Conservation (phyloP, 2,329 filamentous ascomycete genomes). For the Diaporthe vexans region DNA sequence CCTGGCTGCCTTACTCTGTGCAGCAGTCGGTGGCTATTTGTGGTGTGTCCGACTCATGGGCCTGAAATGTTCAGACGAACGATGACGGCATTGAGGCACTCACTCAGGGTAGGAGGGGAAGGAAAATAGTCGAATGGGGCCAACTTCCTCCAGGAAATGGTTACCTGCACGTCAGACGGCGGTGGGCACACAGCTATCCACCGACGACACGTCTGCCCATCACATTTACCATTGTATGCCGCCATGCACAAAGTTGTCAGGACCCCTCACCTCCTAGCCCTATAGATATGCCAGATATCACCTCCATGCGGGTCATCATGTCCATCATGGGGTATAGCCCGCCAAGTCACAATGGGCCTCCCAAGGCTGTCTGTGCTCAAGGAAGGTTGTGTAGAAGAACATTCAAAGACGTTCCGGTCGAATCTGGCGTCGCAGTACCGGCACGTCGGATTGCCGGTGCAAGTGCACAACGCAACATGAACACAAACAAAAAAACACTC, state of each 20-base stretch:
- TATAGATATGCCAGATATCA: slow-evolving; percentile 10
- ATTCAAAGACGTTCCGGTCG: not conserved
- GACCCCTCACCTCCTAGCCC: slow-evolving; percentile 6
- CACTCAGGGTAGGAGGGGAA: slow-evolving; percentile 2
- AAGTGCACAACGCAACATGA: slow-evolving; percentile 3
- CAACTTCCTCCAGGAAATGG: not conserved
- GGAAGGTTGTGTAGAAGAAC: not conserved
- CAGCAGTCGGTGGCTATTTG: slow-evolving; percentile 10
- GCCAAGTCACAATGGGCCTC: not conserved
- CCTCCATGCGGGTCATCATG: slow-evolving; percentile 24
- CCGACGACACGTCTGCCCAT: slow-evolving; percentile 12
- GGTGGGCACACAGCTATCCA: slow-evolving; percentile 19
- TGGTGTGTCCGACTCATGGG: slow-evolving; percentile 12
- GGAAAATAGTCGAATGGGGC: not conserved
- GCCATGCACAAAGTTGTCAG: not conserved
- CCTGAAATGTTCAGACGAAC: slow-evolving; percentile 19
- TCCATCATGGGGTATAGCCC: not conserved
- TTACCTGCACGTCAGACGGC: slow-evolving; percentile 22
- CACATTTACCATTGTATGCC: not conserved
- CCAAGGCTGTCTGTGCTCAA: slow-evolving; percentile 9
- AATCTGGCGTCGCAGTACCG: slow-evolving; percentile 18
- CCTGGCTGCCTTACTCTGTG: slow-evolving; percentile 8
- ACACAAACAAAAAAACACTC: slow-evolving; percentile 8
- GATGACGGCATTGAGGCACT: slow-evolving; percentile 15
- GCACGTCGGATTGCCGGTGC: slow-evolving; percentile 28